phyloP scores from a whole-genome alignment of 371 early-diverging fungal species.

The Mucor sp. region DNA sequence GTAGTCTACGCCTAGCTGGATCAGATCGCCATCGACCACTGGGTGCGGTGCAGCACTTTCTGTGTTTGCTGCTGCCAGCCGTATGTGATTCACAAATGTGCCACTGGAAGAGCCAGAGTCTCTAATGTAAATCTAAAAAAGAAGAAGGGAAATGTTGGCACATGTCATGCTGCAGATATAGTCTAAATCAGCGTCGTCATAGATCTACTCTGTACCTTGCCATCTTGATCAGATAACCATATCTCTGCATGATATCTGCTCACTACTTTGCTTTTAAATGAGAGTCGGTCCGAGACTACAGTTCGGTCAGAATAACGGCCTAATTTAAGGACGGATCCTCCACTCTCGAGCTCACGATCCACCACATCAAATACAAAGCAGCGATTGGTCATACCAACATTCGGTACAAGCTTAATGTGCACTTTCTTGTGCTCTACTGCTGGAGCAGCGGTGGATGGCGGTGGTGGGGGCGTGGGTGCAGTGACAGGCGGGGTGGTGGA shows the following conservation, averaged over 20 bases:
- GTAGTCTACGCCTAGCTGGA: constrained; percentile 90
- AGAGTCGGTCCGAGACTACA: constrained; percentile 60
- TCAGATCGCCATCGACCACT: constrained; percentile 81
- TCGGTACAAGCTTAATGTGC: constrained; percentile 71
- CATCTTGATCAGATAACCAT: constrained; percentile 55
- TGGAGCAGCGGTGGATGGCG: neutral
- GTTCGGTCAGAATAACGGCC: constrained; percentile 80
- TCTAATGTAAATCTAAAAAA: constrained; percentile 67
- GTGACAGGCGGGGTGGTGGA: neutral
- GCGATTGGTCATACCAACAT: constrained; percentile 61
- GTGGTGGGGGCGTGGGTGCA: neutral
- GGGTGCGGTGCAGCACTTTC: constrained; percentile 69
- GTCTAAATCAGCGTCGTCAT: constrained; percentile 6
- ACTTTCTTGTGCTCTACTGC: constrained; percentile 14
- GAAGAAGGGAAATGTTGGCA: too few relatives aligned
- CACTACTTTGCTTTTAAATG: constrained; percentile 81
- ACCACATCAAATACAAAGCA: constrained; percentile 80
- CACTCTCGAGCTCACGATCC: constrained; percentile 65
- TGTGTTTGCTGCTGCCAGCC: constrained; percentile 75
- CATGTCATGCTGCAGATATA: neutral
- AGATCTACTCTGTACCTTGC: constrained; percentile 17
- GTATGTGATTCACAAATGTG: constrained; percentile 87
- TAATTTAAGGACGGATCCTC: constrained; percentile 65
- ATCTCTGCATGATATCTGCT: constrained; percentile 79
- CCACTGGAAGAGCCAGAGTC: constrained; percentile 89